Evolutionary conservation across 306 rosid genomes (phyloP).

Genomic region (Calophaca sinica): DNA sequence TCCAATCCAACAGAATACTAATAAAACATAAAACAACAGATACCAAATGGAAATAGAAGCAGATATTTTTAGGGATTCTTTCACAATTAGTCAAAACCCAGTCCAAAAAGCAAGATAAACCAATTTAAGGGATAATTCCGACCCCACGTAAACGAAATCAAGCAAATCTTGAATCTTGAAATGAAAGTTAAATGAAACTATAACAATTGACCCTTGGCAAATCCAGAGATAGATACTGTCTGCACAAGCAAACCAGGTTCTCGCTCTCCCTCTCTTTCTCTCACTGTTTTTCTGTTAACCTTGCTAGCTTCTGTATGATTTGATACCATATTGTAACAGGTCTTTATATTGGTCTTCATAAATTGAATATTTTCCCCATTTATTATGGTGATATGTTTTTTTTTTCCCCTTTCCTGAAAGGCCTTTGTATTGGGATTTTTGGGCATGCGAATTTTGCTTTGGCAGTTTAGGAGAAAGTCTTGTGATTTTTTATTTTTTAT

Average conservation of each 20-base stretch:
- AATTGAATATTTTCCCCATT: neutral
- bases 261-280: neutral
- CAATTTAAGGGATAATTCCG: neutral
- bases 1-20: too few species aligned
- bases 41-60: too few species aligned
- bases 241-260: neutral
- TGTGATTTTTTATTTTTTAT: too few species aligned
- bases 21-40: too few species aligned
- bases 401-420: neutral
- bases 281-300: neutral
- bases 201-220: neutral
- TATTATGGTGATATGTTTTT: neutral
- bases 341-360: neutral
- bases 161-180: neutral
- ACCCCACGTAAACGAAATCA: slow-evolving; percentile 6
- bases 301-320: neutral
- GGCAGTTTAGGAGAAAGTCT: neutral
- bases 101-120: too few species aligned
- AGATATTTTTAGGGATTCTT: too few species aligned
- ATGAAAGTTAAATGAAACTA: neutral
- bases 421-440: neutral
- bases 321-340: neutral
- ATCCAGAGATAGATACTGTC: neutral
- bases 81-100: too few species aligned
- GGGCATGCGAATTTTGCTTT: neutral